These are phyloP conservation scores for Powellomyces hirtus DNA, from an alignment of 192 early-diverging fungal species.

Conservation along the genomic window DNA sequence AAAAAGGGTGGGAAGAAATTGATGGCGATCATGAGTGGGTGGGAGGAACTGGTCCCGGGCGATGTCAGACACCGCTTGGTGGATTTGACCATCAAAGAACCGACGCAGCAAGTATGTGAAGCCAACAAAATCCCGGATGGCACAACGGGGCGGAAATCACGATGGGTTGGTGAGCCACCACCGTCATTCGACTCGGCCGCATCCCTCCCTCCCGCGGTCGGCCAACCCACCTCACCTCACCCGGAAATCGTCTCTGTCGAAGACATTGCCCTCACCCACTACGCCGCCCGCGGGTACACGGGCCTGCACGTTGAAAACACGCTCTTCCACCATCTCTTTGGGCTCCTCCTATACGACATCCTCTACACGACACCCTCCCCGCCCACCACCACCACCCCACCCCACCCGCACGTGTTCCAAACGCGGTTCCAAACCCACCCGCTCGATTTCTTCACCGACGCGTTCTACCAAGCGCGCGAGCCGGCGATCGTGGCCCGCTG, in stretches of 20 bases:
- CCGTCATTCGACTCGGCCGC: not conserved
- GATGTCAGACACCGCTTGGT: constrained; percentile 11
- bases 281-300: constrained; percentile 29
- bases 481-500: constrained; percentile 28
- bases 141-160: not conserved
- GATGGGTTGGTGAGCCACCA: not conserved
- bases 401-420: constrained; percentile 35
- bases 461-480: constrained; percentile 34
- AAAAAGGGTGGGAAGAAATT: not conserved
- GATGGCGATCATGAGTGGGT: not conserved
- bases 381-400: constrained; percentile 1
- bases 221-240: not conserved
- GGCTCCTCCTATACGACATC: constrained; percentile 43
- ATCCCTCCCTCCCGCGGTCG: not conserved
- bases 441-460: constrained; percentile 47
- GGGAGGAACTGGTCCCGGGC: constrained; percentile 15
- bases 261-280: constrained; percentile 11
- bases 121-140: not conserved
- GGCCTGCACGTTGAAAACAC: constrained; percentile 47
- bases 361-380: constrained; percentile 30
- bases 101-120: constrained; percentile 3
- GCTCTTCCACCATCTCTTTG: constrained; percentile 48
- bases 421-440: constrained; percentile 45
- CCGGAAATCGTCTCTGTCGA: not conserved
- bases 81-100: constrained; percentile 21